Evolutionary conservation across 2,329 filamentous ascomycete genomes (phyloP).

Genomic region (Aspergillus flavus): DNA sequence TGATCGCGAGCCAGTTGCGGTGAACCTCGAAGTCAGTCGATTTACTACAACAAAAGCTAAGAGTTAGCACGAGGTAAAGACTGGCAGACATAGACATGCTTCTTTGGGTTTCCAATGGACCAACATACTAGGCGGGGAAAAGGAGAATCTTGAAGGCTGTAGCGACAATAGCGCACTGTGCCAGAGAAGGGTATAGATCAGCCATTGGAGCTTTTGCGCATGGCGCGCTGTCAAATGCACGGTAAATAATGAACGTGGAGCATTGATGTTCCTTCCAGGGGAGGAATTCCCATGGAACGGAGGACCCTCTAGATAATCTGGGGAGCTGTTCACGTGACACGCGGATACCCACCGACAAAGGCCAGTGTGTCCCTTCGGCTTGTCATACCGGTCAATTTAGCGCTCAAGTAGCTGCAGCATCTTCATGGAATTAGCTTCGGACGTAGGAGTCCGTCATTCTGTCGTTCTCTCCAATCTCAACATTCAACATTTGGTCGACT

Average conservation of each 20-base stretch:
- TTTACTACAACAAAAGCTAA: conserved; percentile 64
- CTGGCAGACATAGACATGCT: conserved; percentile 8
- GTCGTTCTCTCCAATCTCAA: conserved; percentile 46
- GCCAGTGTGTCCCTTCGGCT: conserved; percentile 23
- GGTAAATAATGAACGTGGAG: neutral
- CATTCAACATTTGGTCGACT: conserved; percentile 55
- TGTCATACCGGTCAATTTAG: conserved; percentile 1
- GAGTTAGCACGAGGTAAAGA: conserved; percentile 6
- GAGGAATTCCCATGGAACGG: conserved; percentile 10
- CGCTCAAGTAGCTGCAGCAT: conserved; percentile 2
- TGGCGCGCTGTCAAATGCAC: conserved; percentile 20
- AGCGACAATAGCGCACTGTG: conserved; percentile 83
- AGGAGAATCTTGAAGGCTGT: conserved; percentile 88
- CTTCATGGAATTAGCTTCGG: conserved; percentile 42
- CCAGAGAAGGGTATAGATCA: conserved; percentile 81
- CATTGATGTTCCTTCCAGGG: neutral
- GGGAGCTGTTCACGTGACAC: conserved; percentile 22
- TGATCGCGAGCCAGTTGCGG: conserved; percentile 97
- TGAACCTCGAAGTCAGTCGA: conserved; percentile 99
- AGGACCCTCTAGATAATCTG: conserved; percentile 11
- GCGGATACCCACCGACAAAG: conserved; percentile 8
- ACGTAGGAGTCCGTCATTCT: conserved; percentile 50
- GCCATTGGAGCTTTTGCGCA: conserved; percentile 60
- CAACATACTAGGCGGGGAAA: conserved; percentile 87
- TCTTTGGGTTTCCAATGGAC: conserved; percentile 4